A percentile compares a stretch with the other conserved stretches of the same genome.
Evolutionary conservation across 129 eudicot genomes (phyloP).

Genomic region (Scalesia atractyloides): DNA sequence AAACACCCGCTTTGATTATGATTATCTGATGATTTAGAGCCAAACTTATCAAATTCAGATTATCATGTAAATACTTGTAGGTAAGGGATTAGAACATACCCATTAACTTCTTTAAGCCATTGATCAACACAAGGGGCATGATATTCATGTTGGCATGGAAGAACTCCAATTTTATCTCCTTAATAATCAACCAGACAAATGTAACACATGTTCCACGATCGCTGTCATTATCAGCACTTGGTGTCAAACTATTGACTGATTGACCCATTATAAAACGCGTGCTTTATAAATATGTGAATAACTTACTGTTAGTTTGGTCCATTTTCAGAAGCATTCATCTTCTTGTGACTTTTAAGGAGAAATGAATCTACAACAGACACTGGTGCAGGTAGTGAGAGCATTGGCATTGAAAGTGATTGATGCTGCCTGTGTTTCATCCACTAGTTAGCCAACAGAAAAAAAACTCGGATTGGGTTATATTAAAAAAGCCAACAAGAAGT

Average conservation of each 20-base stretch:
- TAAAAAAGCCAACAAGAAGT: too few species aligned
- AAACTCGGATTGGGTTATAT: too few species aligned
- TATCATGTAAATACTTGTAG: too few species aligned
- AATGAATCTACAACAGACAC: conserved; percentile 77
- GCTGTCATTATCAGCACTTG: conserved; percentile 3
- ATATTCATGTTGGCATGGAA: conserved; percentile 73
- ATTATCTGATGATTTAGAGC: too few species aligned
- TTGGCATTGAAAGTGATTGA: conserved; percentile 60
- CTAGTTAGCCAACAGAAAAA: conserved; percentile 43
- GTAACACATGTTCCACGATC: conserved; percentile 49
- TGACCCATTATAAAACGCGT: conserved; percentile 66
- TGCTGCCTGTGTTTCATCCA: conserved; percentile 89
- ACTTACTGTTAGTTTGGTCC: conserved; percentile 53
- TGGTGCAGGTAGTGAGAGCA: conserved; percentile 74
- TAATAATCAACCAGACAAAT: conserved; percentile 70
- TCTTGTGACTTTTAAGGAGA: conserved; percentile 66
- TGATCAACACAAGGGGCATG: conserved; percentile 63
- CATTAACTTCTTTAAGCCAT: conserved; percentile 84
- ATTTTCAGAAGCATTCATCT: conserved; percentile 39
- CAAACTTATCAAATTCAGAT: too few species aligned
- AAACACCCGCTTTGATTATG: too few species aligned
- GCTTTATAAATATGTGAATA: too few species aligned
- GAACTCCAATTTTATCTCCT: conserved; percentile 63
- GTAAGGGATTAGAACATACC: conserved; percentile 30
- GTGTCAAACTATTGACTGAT: not conserved